Evolutionary conservation across 2,329 filamentous ascomycete genomes (phyloP).

Genomic region (Domatiomyces globalis): DNA sequence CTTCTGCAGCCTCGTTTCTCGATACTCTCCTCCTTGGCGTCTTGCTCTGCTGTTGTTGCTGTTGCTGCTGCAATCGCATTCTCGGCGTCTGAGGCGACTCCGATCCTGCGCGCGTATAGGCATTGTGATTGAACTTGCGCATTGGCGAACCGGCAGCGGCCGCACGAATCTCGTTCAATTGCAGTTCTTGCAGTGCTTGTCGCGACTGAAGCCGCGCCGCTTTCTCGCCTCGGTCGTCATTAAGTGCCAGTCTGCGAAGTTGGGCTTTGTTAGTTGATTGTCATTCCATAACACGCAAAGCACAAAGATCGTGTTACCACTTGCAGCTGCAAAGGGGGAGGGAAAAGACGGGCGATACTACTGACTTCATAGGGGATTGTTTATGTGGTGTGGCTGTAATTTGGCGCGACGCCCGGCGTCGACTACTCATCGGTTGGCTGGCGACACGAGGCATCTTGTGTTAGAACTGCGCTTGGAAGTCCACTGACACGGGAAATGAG

Average conservation of each 20-base stretch:
- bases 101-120: constrained; percentile 46
- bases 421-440: constrained; percentile 31
- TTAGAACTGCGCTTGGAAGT: constrained; percentile 35
- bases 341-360: constrained; percentile 11
- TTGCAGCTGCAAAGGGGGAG: neutral
- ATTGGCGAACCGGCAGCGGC: constrained; percentile 51
- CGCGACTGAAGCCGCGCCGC: constrained; percentile 74
- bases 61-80: constrained; percentile 23
- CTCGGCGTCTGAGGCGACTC: constrained; percentile 39
- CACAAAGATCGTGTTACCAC: neutral
- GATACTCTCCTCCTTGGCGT: neutral
- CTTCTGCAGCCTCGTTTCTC: neutral
- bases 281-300: neutral
- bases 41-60: constrained; percentile 1
- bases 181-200: constrained; percentile 74
- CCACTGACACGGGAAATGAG: neutral
- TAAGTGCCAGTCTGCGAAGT: constrained; percentile 64
- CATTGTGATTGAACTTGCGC: constrained; percentile 41
- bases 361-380: constrained; percentile 37
- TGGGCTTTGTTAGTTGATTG: neutral
- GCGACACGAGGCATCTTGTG: constrained; percentile 24
- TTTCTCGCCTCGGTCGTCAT: constrained; percentile 89
- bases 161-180: constrained; percentile 82
- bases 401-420: constrained; percentile 27
- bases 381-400: constrained; percentile 38